Conservation (phyloP, 441 rosid genomes). For the Dalechampia spathulata region DNA sequence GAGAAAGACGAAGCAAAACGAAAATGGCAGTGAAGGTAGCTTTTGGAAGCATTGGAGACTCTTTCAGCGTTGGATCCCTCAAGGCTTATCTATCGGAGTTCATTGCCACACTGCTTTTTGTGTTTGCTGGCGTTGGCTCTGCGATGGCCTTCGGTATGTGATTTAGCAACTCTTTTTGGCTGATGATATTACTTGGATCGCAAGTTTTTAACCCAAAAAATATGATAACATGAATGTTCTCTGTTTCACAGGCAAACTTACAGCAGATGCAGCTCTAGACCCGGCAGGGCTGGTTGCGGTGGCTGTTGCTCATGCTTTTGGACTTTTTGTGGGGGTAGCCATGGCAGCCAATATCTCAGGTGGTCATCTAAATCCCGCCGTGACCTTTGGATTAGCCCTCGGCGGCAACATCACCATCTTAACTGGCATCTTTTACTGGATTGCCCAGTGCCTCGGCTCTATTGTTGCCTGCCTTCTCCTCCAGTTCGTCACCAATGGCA, state of each 20-base stretch:
- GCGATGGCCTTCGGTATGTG: slow-evolving; percentile 64
- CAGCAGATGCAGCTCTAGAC: slow-evolving; percentile 61
- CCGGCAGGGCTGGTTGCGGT: slow-evolving; percentile 78
- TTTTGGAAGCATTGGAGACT: slow-evolving; percentile 66
- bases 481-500: slow-evolving; percentile 45
- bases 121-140: slow-evolving; percentile 88
- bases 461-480: slow-evolving; percentile 81
- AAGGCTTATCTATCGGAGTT: slow-evolving; percentile 72
- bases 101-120: slow-evolving; percentile 78
- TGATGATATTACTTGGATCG: too few species aligned
- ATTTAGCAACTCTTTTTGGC: too few species aligned
- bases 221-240: too few species aligned
- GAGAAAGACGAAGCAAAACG: not conserved
- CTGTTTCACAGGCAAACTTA: slow-evolving; percentile 40
- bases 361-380: slow-evolving; percentile 86
- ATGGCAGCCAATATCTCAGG: slow-evolving; percentile 90
- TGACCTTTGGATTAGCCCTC: slow-evolving; percentile 77
- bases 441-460: slow-evolving; percentile 87
- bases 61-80: slow-evolving; percentile 57
- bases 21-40: slow-evolving; percentile 60
- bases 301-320: slow-evolving; percentile 81
- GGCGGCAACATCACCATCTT: slow-evolving; percentile 78
- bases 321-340: slow-evolving; percentile 76
- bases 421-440: slow-evolving; percentile 75
- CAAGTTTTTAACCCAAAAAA: too few species aligned